These are phyloP conservation scores for Lichtheimia ramosa DNA, from an alignment of 371 early-diverging fungal species.

Conservation along the genomic window DNA sequence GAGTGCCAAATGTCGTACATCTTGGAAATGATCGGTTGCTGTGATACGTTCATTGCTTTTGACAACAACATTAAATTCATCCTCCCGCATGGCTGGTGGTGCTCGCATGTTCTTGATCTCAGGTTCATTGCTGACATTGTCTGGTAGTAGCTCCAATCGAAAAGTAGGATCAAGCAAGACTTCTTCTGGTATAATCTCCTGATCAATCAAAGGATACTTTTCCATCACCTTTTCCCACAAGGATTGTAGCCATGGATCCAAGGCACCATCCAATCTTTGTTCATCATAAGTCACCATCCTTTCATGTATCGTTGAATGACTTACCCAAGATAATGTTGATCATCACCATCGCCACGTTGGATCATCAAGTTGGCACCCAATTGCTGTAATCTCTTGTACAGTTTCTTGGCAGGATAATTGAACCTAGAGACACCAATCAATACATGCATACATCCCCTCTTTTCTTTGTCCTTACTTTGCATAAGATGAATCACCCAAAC, in stretches of 20 bases:
- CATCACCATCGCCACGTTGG: conserved; percentile 90
- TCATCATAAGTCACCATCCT: too few species aligned
- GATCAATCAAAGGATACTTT: conserved; percentile 61
- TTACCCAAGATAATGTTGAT: conserved; percentile 95
- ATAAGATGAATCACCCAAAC: conserved; percentile 96
- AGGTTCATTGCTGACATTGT: not conserved
- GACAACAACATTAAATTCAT: conserved; percentile 40
- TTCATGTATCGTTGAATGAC: not conserved
- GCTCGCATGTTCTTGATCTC: too few species aligned
- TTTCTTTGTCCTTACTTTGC: conserved; percentile 50
- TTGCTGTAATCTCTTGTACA: conserved; percentile 84
- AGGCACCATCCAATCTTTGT: conserved; percentile 81
- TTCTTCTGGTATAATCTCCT: conserved; percentile 56
- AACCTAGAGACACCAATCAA: conserved; percentile 54
- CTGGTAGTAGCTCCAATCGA: conserved; percentile 27
- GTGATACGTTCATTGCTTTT: conserved; percentile 71
- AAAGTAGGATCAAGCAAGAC: conserved; percentile 39
- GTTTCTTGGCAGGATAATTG: conserved; percentile 95
- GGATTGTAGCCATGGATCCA: conserved; percentile 80
- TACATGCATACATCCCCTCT: not conserved
- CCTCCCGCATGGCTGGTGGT: conserved; percentile 11
- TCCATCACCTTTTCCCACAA: conserved; percentile 70
- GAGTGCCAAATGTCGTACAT: conserved; percentile 79
- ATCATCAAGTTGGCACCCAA: conserved; percentile 84
- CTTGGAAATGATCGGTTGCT: conserved; percentile 83